Evolutionary conservation across 805 yeast genomes (phyloP), one percentile per base, ranked within the genome.

Genomic region (Lachancea dasiensis): DNA sequence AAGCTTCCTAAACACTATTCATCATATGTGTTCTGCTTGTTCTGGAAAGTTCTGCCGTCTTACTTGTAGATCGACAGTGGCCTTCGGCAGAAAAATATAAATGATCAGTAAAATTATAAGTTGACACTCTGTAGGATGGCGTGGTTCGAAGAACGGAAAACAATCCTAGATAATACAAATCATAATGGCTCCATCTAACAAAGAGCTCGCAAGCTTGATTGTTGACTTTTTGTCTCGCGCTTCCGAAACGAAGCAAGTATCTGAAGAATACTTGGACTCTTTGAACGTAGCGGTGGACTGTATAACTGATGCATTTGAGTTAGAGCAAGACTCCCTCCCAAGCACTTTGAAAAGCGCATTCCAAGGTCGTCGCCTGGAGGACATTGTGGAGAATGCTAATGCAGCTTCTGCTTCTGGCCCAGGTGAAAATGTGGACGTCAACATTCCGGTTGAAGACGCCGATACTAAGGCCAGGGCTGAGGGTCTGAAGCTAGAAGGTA

Each of bases 261-360:
- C 81, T 25, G 83, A 79, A 45, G 97, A 90, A 47, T 85, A 79
- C 56, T 71, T 72, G 40, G 97, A 92, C 50, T 86, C 96, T 7
- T 70, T 90, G 50, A 96, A 87, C 48, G 95, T 90, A 36, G 97
- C 97, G 44, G 73, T 87, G 48, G 95, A 86, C 56, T 86, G 97
- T 67, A 76, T 92, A 41, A 76, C 84, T 17, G 97, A 89, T 52
- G 86, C 95, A 8, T 90, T 81, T 58, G 79, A 70, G 34, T 78
- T 89, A 18, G 69, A 73, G 47, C 70, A 72, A 49, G 79, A 72
- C 18, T 67, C 65, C 16, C 70, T 70, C 24, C 50, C 43, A 31
- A 32, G 58, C 4, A 44, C 61, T 6, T 45, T 65, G 9, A 43
- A 60, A 14, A 20, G 46, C 21, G 70, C 63, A 45, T 76, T 71